Evolutionary conservation across 148 eudicot genomes (phyloP).

Genomic region (Hydrangea macrophylla): DNA sequence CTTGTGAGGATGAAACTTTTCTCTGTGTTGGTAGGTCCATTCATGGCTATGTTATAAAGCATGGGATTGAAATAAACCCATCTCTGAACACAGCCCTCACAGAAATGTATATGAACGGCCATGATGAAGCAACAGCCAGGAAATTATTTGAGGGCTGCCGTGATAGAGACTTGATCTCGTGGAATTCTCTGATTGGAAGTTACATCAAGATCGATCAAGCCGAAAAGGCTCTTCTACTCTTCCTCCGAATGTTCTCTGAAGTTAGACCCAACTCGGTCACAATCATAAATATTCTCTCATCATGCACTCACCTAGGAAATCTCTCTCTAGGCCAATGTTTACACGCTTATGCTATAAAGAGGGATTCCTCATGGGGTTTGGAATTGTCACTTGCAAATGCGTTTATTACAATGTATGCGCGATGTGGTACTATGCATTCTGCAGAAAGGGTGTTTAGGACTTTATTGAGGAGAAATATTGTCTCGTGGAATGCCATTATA

Average conservation of each 20-base stretch:
- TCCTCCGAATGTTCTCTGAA: slow-evolving; percentile 34
- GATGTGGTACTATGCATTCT: slow-evolving; percentile 39
- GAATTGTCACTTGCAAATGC: slow-evolving; percentile 37
- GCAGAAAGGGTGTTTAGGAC: slow-evolving; percentile 35
- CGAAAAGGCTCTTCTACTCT: slow-evolving; percentile 28
- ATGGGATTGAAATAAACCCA: slow-evolving; percentile 22
- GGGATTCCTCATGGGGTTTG: slow-evolving; percentile 20
- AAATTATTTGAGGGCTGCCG: slow-evolving; percentile 32
- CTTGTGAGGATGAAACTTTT: slow-evolving; percentile 27
- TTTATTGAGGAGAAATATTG: slow-evolving; percentile 29
- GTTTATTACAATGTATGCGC: slow-evolving; percentile 48
- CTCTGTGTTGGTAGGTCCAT: slow-evolving; percentile 35
- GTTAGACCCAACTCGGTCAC: slow-evolving; percentile 36
- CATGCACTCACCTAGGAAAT: slow-evolving; percentile 37
- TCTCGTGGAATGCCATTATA: slow-evolving; percentile 48
- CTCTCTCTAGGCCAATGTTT: slow-evolving; percentile 43
- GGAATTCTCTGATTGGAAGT: slow-evolving; percentile 44
- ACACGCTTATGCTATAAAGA: slow-evolving; percentile 43
- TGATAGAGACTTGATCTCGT: slow-evolving; percentile 40
- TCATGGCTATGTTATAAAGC: slow-evolving; percentile 40
- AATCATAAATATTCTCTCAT: slow-evolving; percentile 36
- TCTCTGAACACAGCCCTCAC: slow-evolving; percentile 40
- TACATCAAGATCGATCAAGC: slow-evolving; percentile 30
- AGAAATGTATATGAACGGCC: slow-evolving; percentile 50
- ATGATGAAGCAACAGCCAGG: slow-evolving; percentile 30